phyloP scores from a whole-genome alignment of 176 grass and related monocot species.

The Oryza meyeriana region DNA sequence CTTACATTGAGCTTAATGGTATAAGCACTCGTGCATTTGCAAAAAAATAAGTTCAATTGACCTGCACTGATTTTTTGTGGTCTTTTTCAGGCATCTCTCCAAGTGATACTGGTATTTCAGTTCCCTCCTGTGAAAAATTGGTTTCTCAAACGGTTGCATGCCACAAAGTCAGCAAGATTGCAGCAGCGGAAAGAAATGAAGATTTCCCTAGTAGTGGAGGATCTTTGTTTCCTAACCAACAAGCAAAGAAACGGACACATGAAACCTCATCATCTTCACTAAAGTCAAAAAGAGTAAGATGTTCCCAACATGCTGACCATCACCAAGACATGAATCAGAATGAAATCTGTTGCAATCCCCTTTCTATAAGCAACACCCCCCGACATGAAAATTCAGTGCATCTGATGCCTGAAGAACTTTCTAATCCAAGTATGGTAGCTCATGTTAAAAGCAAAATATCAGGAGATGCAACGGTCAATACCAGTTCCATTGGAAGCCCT shows the following conservation, averaged over 20 bases:
- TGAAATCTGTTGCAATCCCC: slow-evolving; percentile 18
- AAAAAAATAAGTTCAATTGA: not conserved
- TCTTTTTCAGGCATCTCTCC: slow-evolving; percentile 53
- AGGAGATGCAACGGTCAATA: slow-evolving; percentile 22
- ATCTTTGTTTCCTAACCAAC: slow-evolving; percentile 36
- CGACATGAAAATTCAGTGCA: not conserved
- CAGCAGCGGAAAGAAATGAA: slow-evolving; percentile 15
- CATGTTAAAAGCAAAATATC: slow-evolving; percentile 27
- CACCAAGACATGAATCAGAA: slow-evolving; percentile 32
- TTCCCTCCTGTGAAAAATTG: slow-evolving; percentile 28
- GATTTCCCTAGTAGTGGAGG: slow-evolving; percentile 12
- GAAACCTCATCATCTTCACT: slow-evolving; percentile 67
- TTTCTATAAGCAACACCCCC: not conserved
- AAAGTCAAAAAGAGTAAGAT: slow-evolving; percentile 82
- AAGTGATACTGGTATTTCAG: slow-evolving; percentile 24
- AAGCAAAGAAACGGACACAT: slow-evolving; percentile 58
- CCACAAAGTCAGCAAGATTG: slow-evolving; percentile 17
- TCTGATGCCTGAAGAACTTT: slow-evolving; percentile 20
- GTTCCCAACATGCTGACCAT: slow-evolving; percentile 27
- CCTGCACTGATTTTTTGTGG: not conserved
- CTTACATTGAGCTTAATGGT: not conserved
- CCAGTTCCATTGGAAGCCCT: slow-evolving; percentile 25
- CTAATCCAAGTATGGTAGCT: slow-evolving; percentile 11
- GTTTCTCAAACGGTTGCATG: slow-evolving; percentile 27
- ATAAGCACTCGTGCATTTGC: not conserved